Conservation (phyloP, 2,329 filamentous ascomycete species). For the Didymella arachidicola region DNA sequence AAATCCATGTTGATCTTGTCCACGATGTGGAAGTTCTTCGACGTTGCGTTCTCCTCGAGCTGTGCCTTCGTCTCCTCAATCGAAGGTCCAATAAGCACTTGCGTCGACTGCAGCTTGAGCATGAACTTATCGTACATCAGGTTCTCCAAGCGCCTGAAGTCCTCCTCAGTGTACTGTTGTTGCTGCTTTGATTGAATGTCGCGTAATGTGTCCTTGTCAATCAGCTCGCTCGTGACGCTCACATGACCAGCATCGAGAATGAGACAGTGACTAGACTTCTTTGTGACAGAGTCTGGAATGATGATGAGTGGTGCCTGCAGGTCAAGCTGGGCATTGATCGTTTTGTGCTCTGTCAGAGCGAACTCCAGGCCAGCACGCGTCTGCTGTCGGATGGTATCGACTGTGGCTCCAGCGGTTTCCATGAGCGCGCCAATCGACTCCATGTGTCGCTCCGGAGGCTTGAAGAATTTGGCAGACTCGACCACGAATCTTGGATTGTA, state of each 20-base stretch:
- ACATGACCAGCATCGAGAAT: constrained; percentile 97
- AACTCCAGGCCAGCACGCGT: constrained; percentile 96
- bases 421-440: constrained; percentile 96
- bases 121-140: constrained; percentile 98
- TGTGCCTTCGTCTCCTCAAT: constrained; percentile 89
- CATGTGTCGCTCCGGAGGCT: constrained; percentile 96
- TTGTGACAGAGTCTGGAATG: constrained; percentile 89
- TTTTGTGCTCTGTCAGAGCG: constrained; percentile 96
- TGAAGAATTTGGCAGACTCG: constrained; percentile 93
- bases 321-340: constrained; percentile 94
- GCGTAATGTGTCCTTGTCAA: constrained; percentile 87
- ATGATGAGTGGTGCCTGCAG: constrained; percentile 96
- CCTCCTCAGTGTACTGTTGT: constrained; percentile 84
- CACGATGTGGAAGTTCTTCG: constrained; percentile 83
- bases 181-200: constrained; percentile 92
- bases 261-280: constrained; percentile 80
- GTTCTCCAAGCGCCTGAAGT: constrained; percentile 85
- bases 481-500: constrained; percentile 96
- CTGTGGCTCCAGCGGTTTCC: constrained; percentile 93
- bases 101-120: constrained; percentile 90
- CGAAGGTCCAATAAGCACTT: constrained; percentile 92
- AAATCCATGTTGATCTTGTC: constrained; percentile 98
- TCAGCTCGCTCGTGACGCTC: constrained; percentile 90
- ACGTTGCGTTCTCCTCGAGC: constrained; percentile 71
- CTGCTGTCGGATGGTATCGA: constrained; percentile 93